Percentiles rank a stretch among this genome's conserved stretches.
Evolutionary conservation across 805 yeast genomes (phyloP).

Genomic region (Yarrowia bubula): DNA sequence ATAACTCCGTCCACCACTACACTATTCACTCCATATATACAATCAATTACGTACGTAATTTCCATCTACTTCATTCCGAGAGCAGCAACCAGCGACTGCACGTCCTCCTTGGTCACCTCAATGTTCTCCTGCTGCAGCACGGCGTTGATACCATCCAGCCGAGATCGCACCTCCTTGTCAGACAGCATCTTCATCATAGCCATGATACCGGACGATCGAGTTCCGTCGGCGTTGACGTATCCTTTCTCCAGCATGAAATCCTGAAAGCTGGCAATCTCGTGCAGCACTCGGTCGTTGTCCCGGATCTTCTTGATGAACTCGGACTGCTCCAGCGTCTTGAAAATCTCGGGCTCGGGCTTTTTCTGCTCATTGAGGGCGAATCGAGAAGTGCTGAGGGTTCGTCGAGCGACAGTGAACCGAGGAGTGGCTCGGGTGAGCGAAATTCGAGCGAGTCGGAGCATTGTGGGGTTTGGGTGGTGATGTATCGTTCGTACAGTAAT

Average conservation of each 20-base stretch:
- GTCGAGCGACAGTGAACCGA: neutral
- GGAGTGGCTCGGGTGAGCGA: neutral
- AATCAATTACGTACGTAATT: too few relatives aligned
- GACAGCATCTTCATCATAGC: constrained; percentile 36
- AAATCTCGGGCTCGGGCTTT: constrained; percentile 20
- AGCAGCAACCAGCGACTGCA: constrained; percentile 27
- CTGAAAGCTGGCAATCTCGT: constrained; percentile 23
- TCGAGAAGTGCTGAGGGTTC: neutral
- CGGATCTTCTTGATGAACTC: constrained; percentile 6
- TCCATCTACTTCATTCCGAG: constrained; percentile 12
- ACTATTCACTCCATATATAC: too few relatives aligned
- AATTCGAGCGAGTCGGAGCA: constrained; percentile 21
- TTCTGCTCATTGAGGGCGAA: neutral
- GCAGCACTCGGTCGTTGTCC: constrained; percentile 12
- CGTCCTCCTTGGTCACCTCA: constrained; percentile 31
- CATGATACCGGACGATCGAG: constrained; percentile 27
- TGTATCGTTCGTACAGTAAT: too few relatives aligned
- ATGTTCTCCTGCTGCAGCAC: constrained; percentile 31
- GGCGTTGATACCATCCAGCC: constrained; percentile 29
- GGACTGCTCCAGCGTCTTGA: constrained; percentile 3
- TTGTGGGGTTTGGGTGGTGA: too few relatives aligned
- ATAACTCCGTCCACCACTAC: too few relatives aligned
- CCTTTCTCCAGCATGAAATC: constrained; percentile 26
- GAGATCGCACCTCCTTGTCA: constrained; percentile 35
- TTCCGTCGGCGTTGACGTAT: constrained; percentile 20